Percentiles rank a stretch among this genome's conserved stretches.
phyloP scores from a whole-genome alignment of 2,329 filamentous ascomycete genomes.

The Sclerotinia glacialis region DNA sequence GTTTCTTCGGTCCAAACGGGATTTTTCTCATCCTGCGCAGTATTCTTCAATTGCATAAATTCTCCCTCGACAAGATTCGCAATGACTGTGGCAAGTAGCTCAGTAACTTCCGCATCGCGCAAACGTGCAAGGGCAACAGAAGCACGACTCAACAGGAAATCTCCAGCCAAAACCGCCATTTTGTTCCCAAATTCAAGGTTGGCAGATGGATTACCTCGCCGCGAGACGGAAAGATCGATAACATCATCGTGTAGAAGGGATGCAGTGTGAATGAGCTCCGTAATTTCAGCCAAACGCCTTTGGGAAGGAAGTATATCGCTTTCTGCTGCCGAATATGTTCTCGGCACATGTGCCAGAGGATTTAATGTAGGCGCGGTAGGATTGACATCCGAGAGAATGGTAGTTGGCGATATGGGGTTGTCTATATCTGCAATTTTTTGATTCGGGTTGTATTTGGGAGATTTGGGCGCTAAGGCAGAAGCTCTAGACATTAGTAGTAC shows the following conservation, averaged over 20 bases:
- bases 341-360: slow-evolving; percentile 47
- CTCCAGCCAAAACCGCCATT: slow-evolving; percentile 97
- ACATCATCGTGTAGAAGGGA: slow-evolving; percentile 97
- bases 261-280: slow-evolving; percentile 94
- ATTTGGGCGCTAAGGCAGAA: slow-evolving; percentile 74
- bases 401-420: slow-evolving; percentile 56
- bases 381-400: slow-evolving; percentile 76
- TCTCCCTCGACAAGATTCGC: slow-evolving; percentile 97
- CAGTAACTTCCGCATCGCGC: slow-evolving; percentile 89
- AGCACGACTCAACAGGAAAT: slow-evolving; percentile 88
- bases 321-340: slow-evolving; percentile 42
- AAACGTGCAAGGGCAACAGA: slow-evolving; percentile 90
- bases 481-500: slow-evolving; percentile 96
- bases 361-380: slow-evolving; percentile 56
- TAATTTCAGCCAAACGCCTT: slow-evolving; percentile 89
- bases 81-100: slow-evolving; percentile 92
- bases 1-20: slow-evolving; percentile 86
- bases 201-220: slow-evolving; percentile 80
- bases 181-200: slow-evolving; percentile 98
- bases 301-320: slow-evolving; percentile 87
- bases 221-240: slow-evolving; percentile 85
- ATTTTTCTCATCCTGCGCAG: slow-evolving; percentile 78
- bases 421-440: slow-evolving; percentile 48
- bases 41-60: slow-evolving; percentile 99
- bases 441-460: slow-evolving; percentile 44